Evolutionary conservation across 441 rosid species (phyloP).

Genomic region (Dalechampia spathulata): DNA sequence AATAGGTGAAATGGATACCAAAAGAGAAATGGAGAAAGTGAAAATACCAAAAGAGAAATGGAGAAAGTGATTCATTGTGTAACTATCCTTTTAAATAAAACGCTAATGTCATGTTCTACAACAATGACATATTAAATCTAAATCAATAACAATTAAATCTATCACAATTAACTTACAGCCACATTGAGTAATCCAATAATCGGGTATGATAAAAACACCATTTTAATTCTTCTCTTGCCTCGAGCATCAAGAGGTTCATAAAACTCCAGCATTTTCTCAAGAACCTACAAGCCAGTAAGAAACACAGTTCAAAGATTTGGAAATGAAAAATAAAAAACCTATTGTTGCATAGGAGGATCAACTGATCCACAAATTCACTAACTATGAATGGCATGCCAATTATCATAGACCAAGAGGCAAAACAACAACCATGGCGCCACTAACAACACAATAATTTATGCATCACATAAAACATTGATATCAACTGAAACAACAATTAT

Average conservation of each 20-base stretch:
- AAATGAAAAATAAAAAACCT: neutral
- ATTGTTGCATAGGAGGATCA: neutral
- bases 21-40: too few relatives aligned
- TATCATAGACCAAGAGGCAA: neutral
- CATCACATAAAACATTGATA: neutral
- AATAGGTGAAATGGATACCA: too few relatives aligned
- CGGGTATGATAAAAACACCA: conserved; percentile 47
- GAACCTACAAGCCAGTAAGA: conserved; percentile 40
- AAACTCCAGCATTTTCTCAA: conserved; percentile 60
- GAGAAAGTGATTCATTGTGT: too few relatives aligned
- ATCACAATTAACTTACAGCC: conserved; percentile 93
- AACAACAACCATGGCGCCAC: neutral
- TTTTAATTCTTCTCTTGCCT: conserved; percentile 33
- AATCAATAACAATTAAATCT: too few relatives aligned
- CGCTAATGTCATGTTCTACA: neutral
- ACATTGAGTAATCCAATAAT: conserved; percentile 74
- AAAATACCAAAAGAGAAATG: too few relatives aligned
- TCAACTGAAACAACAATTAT: too few relatives aligned
- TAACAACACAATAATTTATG: neutral
- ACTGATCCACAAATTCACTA: neutral
- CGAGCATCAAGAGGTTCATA: conserved; percentile 35
- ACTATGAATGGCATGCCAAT: conserved; percentile 1
- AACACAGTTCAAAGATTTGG: conserved; percentile 1
- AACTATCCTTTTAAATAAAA: neutral
- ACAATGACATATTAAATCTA: neutral